Evolutionary conservation across 768 basidiomycete genomes (phyloP), one percentile per base, ranked within the genome.

Genomic region (Russula sp.): DNA sequence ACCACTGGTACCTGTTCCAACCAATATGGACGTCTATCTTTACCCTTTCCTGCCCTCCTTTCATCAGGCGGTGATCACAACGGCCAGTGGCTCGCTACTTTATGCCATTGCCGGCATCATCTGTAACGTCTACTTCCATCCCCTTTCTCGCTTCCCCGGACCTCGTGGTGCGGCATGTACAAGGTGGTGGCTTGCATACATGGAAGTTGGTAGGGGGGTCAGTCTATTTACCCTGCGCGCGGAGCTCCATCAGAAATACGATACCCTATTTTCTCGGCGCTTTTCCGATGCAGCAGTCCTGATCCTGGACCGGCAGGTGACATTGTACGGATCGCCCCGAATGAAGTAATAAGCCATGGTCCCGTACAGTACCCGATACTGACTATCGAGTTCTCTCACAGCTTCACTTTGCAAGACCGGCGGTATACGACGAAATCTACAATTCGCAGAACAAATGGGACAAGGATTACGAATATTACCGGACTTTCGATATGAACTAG

Each of bases 391-490:
- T 7, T 38, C 8, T n/a, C 3, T 28, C 24, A 7, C 34, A 65
- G 64, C 55, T 65, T 4, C 64, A 65, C 32, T 65, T 65, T 36
- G 14, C 38, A 40, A 40, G 28, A 22, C 64, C 59, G 6, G 28
- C 28, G 6, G 64, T 16, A 8, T 65, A 56, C 49, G 44, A 62
- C 24, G 64, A 65, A n/a, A 65, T 65, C 2, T 65, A 65, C 32
- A 62, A 52, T 26, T 32, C 13, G 0, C 55, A 62, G 36, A 65
- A 65, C 52, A 73, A 70, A 42, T 75, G 79, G 63, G 72, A 73
- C 30, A 81, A 81, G 63, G 78, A 80, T 20, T 67, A 74, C 24
- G 36, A 51, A 5, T 75, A 77, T 54, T 80, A 80, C 59, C 59
- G 62, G 22, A 74, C 72, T 55, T 80, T 80, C 66, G 74, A 73